Conservation (phyloP, 163 green algal species). For the Volvox carteri region DNA sequence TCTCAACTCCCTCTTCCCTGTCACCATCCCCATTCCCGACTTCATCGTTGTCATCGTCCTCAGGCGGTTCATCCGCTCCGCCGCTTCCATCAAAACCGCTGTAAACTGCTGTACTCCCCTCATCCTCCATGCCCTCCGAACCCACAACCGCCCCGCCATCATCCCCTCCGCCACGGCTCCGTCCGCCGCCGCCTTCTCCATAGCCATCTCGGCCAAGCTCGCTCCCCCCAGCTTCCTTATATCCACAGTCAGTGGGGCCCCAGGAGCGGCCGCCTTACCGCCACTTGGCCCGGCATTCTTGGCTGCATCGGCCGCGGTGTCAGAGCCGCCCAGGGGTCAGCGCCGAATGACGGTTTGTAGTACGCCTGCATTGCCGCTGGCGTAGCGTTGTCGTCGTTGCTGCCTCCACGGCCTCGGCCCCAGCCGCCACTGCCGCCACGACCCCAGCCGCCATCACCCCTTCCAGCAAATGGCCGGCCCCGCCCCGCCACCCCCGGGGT, state of each 20-base stretch:
- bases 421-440: not conserved
- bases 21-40: too few relatives aligned
- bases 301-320: not conserved
- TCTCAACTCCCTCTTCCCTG: too few relatives aligned
- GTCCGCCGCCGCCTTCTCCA: not conserved
- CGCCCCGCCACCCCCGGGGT: too few relatives aligned
- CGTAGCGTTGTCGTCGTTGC: not conserved
- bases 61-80: not conserved
- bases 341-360: constrained; percentile 44
- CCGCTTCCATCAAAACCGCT: not conserved
- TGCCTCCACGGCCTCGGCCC: not conserved
- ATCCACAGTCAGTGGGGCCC: not conserved
- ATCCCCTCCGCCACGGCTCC: not conserved
- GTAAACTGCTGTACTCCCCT: too few relatives aligned
- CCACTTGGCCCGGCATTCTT: not conserved
- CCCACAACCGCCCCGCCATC: too few relatives aligned
- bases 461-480: not conserved
- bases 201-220: constrained; percentile 38
- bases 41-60: not conserved
- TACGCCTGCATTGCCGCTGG: constrained; percentile 13
- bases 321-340: constrained; percentile 32
- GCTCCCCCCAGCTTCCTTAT: not conserved
- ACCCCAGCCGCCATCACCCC: not conserved
- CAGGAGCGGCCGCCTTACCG: not conserved
- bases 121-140: too few relatives aligned